These are phyloP conservation scores for Colletotrichum shisoi DNA, from an alignment of 2,329 filamentous ascomycete species.

Conservation along the genomic window DNA sequence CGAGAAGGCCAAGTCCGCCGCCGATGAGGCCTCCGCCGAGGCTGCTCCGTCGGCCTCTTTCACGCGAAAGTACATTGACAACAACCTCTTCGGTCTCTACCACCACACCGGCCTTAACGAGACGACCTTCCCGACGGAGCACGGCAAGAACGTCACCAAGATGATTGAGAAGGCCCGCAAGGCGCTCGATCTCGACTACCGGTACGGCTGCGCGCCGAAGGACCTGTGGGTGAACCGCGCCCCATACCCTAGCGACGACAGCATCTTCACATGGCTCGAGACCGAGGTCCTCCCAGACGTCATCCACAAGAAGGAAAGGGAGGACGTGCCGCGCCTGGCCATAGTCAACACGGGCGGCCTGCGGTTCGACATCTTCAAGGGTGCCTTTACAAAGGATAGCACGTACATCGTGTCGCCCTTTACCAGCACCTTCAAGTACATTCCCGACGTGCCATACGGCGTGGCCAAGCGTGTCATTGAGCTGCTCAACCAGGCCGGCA, in stretches of 20 bases:
- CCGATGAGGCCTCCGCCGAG: conserved; percentile 45
- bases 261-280: conserved; percentile 83
- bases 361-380: conserved; percentile 94
- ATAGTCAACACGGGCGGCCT: conserved; percentile 90
- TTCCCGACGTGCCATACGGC: conserved; percentile 81
- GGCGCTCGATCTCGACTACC: conserved; percentile 73
- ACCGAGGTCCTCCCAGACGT: conserved; percentile 75
- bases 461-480: conserved; percentile 74
- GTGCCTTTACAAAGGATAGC: conserved; percentile 85
- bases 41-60: conserved; percentile 62
- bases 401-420: conserved; percentile 91
- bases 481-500: conserved; percentile 64
- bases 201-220: conserved; percentile 82
- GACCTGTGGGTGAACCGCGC: conserved; percentile 83
- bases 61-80: conserved; percentile 87
- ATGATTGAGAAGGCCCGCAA: conserved; percentile 75
- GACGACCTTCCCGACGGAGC: conserved; percentile 76
- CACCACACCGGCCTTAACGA: conserved; percentile 79
- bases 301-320: conserved; percentile 64
- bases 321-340: conserved; percentile 71
- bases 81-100: conserved; percentile 84
- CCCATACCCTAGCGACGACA: conserved; percentile 75
- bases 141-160: conserved; percentile 74
- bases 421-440: conserved; percentile 75
- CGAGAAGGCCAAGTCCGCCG: conserved; percentile 46